Base-by-base conservation (phyloP, 2,329 filamentous ascomycete species). In the Pestalotiopsis sp. region DNA sequence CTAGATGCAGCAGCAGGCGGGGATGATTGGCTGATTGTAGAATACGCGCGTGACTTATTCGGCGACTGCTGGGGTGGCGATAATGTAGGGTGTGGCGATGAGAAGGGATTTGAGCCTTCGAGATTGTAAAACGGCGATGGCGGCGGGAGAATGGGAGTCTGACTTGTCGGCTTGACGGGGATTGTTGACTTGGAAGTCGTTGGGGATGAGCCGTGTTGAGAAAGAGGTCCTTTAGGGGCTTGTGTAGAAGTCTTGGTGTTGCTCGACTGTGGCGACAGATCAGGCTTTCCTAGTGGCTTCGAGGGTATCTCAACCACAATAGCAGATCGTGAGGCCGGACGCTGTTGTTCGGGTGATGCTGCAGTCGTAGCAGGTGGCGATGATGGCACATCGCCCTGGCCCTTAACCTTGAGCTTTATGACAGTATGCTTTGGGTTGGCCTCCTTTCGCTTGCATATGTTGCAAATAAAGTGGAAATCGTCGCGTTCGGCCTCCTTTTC, bases 401-500 rank as follows among this genome's bases (percentile, higher is more conserved):
- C 74, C 57, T 79, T 83, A 36, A 87, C 76, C 75, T 88, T 90
- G 68, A 90, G 77, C 74, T 87, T 88, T 75, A 90, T 87, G 11
- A 82, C 78, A 20, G 83, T 82, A 52, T 81, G 77, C n/a, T 79
- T 89, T 61, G 90, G 84, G 75, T 91, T 92, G 52, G 88, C 88
- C 72, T 75, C 81, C 72, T 89, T 91, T 85, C 87, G 89, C 73
- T 88, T 90, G 82, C 96, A 99, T 62, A 91, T 90, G 41, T 83
- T 83, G 82, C 95, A 98, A 72, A 97, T 80, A 76, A 97, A 97
- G 70, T 93, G 90, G 75, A 98, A 98, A 72, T 97, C 93, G 1
- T 93, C 90, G 61, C 90, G 86, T 72, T 97, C 95, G 0, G 94
- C 95, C 71, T 95, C 92, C 69, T 87, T 83, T 74, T 97, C 88